These are phyloP conservation scores for Geotrichum ghanense DNA, from an alignment of 805 yeast genomes.

Conservation along the genomic window DNA sequence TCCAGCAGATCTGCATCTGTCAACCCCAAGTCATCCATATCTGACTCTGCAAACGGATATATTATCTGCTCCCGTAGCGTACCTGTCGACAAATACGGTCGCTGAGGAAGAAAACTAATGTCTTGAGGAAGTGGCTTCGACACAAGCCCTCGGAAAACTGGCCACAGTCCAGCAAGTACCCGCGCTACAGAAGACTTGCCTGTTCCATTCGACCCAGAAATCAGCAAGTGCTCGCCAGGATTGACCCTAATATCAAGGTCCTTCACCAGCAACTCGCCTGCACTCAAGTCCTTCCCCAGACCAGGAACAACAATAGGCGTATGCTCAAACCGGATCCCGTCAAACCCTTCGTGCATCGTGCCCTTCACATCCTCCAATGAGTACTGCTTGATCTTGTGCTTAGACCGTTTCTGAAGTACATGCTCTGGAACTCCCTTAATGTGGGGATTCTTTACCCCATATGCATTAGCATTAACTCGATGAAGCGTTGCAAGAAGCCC, in stretches of 20 bases:
- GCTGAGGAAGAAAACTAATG: conserved; percentile 72
- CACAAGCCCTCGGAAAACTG: conserved; percentile 68
- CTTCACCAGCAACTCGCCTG: conserved; percentile 48
- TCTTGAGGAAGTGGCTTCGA: conserved; percentile 62
- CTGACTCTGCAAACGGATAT: conserved; percentile 70
- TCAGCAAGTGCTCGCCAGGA: conserved; percentile 58
- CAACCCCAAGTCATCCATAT: conserved; percentile 61
- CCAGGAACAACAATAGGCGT: conserved; percentile 73
- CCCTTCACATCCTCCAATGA: conserved; percentile 52
- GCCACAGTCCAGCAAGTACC: conserved; percentile 84
- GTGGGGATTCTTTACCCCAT: conserved; percentile 10
- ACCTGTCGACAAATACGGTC: conserved; percentile 70
- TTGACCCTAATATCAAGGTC: conserved; percentile 51
- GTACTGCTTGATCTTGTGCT: conserved; percentile 9
- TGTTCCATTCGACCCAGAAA: conserved; percentile 78
- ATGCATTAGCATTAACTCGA: conserved; percentile 54
- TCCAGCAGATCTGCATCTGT: conserved; percentile 59
- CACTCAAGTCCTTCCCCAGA: conserved; percentile 20
- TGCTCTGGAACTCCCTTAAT: conserved; percentile 4
- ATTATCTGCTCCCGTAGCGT: conserved; percentile 84
- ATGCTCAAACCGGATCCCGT: conserved; percentile 73
- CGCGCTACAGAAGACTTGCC: conserved; percentile 85
- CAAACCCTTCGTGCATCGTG: conserved; percentile 64
- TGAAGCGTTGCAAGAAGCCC: conserved; percentile 65
- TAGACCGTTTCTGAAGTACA: conserved; percentile 2